Conservation (phyloP, 257 asterid genomes). For the Plantago ovata region DNA sequence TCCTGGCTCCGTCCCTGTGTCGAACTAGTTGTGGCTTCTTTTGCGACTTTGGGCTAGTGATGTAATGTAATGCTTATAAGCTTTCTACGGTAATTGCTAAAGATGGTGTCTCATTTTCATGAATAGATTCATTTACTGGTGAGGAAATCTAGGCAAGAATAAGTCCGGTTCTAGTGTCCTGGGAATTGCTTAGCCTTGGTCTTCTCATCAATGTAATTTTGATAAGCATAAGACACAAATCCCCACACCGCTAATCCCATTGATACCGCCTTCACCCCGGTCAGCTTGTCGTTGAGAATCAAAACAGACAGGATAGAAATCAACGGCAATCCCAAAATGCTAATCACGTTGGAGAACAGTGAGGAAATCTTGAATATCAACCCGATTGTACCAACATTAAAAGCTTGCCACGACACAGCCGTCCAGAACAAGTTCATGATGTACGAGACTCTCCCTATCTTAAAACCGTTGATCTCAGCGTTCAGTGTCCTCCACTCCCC, state of each 20-base stretch:
- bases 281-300: slow-evolving; percentile 40
- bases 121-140: too few relatives aligned
- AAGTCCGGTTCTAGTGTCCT: too few relatives aligned
- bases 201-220: slow-evolving; percentile 61
- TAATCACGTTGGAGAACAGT: slow-evolving; percentile 60
- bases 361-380: slow-evolving; percentile 57
- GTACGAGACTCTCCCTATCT: slow-evolving; percentile 40
- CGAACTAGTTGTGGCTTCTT: too few relatives aligned
- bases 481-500: slow-evolving; percentile 53
- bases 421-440: slow-evolving; percentile 55
- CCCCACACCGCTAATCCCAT: slow-evolving; percentile 74
- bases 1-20: too few relatives aligned
- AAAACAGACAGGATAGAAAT: slow-evolving; percentile 59
- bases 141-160: too few relatives aligned
- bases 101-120: too few relatives aligned
- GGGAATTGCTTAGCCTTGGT: slow-evolving; percentile 21
- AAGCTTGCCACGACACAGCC: slow-evolving; percentile 60
- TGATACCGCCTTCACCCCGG: slow-evolving; percentile 49
- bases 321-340: slow-evolving; percentile 57
- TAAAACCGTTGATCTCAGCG: slow-evolving; percentile 44
- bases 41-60: too few relatives aligned
- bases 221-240: slow-evolving; percentile 60
- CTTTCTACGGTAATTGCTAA: too few relatives aligned
- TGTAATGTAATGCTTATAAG: too few relatives aligned
- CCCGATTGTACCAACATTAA: slow-evolving; percentile 45